Evolutionary conservation across 2,329 filamentous ascomycete species (phyloP), one percentile per base, ranked within the genome.

Genomic region (Colletotrichum plurivorum): DNA sequence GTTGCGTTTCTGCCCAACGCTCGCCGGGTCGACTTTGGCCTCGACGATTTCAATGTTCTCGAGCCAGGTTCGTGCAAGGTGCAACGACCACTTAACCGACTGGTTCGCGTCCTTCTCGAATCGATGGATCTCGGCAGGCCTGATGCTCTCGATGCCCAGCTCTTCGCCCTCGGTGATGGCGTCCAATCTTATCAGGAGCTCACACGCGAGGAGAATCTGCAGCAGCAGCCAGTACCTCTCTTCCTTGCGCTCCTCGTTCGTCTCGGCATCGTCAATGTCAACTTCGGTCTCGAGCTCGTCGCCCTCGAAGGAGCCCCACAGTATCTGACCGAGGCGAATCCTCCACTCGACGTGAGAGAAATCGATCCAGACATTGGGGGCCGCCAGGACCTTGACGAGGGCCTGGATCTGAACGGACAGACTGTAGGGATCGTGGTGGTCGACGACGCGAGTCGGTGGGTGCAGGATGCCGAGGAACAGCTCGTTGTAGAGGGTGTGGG

Each of bases 321-420:
- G 79, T 49, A 94, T 85, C 78, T 93, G 92, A 7, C 92, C 92
- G 1, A 94, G 82, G 13, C 91, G 85, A 67, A 94, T 91, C 45
- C 92, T 87, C 91, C 91, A 94, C 76, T 94, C 92, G 7, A 94
- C 89, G 39, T 90, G 85, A 20, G 90, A 92, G 72, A 94, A 92
- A 78, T 94, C 91, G 59, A 92, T 86, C 92, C 92, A 94, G 53
- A 93, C 87, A 64, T 91, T 90, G 62, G 89, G 85, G 8, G 88
- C 81, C 0, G 87, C 88, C 52, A 94, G 84, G 10, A 92, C 87
- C 75, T 89, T 89, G 53, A 94, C 84, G 18, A 94, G 80, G 4
- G 89, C 87, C 72, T 90, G 85, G 64, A 94, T 93, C 75, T 94
- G 92, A 43, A 92, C 89, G 51, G 90, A 85, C 20, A 94, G 81